Conservation (phyloP, 2,329 filamentous ascomycete genomes). For the Sclerotinia subarctica region DNA sequence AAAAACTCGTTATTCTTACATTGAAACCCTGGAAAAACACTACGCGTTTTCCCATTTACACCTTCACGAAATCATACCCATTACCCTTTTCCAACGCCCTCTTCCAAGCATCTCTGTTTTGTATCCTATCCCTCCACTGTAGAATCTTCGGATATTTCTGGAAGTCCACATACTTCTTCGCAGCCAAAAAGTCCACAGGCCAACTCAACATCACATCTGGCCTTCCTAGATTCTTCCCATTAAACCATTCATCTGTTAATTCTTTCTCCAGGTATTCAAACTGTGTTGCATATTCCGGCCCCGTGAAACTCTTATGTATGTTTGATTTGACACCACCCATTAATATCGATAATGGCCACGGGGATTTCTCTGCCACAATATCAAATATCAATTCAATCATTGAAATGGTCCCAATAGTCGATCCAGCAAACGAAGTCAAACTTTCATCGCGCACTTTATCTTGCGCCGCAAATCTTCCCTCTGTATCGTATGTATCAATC, state of each 20-base stretch:
- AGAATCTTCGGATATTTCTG: constrained; percentile 36
- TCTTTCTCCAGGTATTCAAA: constrained; percentile 31
- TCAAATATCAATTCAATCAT: constrained; percentile 19
- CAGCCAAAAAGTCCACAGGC: constrained; percentile 38
- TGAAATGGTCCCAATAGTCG: constrained; percentile 4
- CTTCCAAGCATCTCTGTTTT: constrained; percentile 37
- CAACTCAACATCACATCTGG: constrained; percentile 40
- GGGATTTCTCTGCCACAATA: constrained; percentile 20
- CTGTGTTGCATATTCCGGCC: constrained; percentile 29
- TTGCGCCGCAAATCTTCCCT: constrained; percentile 32
- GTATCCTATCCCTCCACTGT: constrained; percentile 38
- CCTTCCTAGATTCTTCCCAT: constrained; percentile 37
- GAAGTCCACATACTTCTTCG: constrained; percentile 37
- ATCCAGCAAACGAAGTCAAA: constrained; percentile 26
- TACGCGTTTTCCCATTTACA: background rate
- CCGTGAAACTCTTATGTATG: constrained; percentile 26
- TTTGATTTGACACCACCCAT: constrained; percentile 24
- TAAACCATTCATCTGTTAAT: constrained; percentile 36
- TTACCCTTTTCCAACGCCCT: constrained; percentile 38
- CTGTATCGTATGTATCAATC: constrained; percentile 38
- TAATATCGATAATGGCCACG: constrained; percentile 33
- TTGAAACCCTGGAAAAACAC: background rate
- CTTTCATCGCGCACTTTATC: constrained; percentile 38
- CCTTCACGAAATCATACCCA: constrained; percentile 35
- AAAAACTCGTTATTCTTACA: background rate